Conservation (phyloP, 139 green algal genomes). For the Chlamydomonas sphaeroides region DNA sequence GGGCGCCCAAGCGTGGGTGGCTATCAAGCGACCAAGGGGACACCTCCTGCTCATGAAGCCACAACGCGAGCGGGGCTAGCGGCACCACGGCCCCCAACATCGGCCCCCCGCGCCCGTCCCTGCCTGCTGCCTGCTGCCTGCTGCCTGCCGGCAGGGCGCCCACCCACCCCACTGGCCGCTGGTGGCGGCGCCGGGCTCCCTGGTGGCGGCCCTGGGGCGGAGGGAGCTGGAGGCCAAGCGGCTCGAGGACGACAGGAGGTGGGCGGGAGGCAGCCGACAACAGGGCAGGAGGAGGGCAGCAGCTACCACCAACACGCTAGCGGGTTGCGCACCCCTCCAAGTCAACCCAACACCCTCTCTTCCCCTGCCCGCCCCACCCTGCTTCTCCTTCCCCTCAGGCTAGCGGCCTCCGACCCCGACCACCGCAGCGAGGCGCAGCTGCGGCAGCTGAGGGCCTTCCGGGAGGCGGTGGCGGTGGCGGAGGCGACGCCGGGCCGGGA, state of each 20-base stretch:
- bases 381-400: not conserved
- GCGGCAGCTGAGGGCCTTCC: slow-evolving; percentile 32
- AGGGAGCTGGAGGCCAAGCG: slow-evolving; percentile 83
- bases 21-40: too few species aligned
- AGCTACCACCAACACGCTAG: too few species aligned
- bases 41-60: too few species aligned
- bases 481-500: not conserved
- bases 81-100: not conserved
- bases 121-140: too few species aligned
- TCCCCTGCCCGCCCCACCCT: not conserved
- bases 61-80: too few species aligned
- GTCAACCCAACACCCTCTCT: not conserved
- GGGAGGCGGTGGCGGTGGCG: slow-evolving; percentile 27
- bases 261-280: too few species aligned
- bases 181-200: slow-evolving; percentile 66
- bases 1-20: too few species aligned
- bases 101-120: not conserved
- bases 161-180: slow-evolving; percentile 83
- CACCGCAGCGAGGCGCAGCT: slow-evolving; percentile 26
- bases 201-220: slow-evolving; percentile 73
- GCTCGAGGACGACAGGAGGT: slow-evolving; percentile 72
- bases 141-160: slow-evolving; percentile 10
- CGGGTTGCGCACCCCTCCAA: too few species aligned
- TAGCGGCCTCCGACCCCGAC: not conserved
- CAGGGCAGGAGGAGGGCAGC: too few species aligned